A percentile compares a stretch with the other conserved stretches of the same genome.
Evolutionary conservation across 2,329 filamentous ascomycete genomes (phyloP).

Genomic region (Teratosphaeria viscida): DNA sequence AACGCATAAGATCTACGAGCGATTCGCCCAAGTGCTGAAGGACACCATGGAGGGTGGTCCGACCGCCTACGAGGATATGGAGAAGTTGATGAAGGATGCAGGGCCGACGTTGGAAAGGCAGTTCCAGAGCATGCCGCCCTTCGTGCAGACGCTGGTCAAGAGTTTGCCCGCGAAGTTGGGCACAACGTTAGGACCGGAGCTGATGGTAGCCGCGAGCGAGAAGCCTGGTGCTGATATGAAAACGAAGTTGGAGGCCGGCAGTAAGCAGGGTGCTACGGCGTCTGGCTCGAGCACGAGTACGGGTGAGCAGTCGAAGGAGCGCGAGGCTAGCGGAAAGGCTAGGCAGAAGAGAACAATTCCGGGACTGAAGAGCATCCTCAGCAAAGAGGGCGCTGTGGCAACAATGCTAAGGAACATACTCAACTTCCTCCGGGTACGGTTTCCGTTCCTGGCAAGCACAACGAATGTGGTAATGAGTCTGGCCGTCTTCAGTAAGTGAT

Average conservation of each 20-base stretch:
- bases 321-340: conserved; percentile 21
- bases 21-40: conserved; percentile 84
- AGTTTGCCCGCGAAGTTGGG: conserved; percentile 75
- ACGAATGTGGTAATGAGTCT: conserved; percentile 88
- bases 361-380: conserved; percentile 67
- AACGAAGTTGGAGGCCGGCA: conserved; percentile 23
- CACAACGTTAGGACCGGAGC: conserved; percentile 63
- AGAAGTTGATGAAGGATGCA: conserved; percentile 53
- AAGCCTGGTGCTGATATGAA: conserved; percentile 42
- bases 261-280: conserved; percentile 11
- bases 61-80: conserved; percentile 86
- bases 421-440: conserved; percentile 73
- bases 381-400: conserved; percentile 77
- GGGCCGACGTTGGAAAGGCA: conserved; percentile 54
- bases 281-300: conserved; percentile 1
- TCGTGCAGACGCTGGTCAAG: conserved; percentile 77
- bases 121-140: conserved; percentile 59
- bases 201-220: conserved; percentile 71
- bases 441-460: conserved; percentile 74
- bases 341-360: conserved; percentile 58
- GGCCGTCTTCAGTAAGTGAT: conserved; percentile 66
- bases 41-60: conserved; percentile 88
- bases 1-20: conserved; percentile 67
- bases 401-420: conserved; percentile 83
- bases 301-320: conserved; percentile 7